Evolutionary conservation across 2,329 filamentous ascomycete species (phyloP), one percentile per base, ranked within the genome.

Genomic region (Claviceps sp.): DNA sequence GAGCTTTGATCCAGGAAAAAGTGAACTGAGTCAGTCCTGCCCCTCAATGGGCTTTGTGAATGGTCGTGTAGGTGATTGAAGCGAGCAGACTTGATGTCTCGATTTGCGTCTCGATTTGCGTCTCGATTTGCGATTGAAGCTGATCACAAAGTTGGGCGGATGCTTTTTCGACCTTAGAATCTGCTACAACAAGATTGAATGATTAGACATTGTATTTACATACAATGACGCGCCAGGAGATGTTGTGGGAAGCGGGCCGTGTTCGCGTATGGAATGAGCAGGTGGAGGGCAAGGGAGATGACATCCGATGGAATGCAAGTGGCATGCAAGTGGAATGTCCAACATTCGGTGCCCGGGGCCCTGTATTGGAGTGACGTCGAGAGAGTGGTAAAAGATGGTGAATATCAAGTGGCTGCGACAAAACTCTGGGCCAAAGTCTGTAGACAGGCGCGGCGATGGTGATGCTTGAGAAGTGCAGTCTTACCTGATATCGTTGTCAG

Each of bases 191-290:
- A 43, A 51, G 36, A 48, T 45, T 34, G 38, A 49, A 51, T 42
- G 48, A 43, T 55, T 51, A 52, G 50, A 55, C 55, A 50, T 34
- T 29, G 50, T 26, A 17, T 26, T n/a, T 17, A 34, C 14, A n/a
- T 34, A 34, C 16, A 44, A 43, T 36, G 34, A 47, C 51, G 50
- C 51, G 52, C 49, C 44, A 52, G 20, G 29, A 45, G 39, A 53
- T 60, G 52, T 60, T 59, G 54, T 57, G 55, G 50, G 39, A 54
- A 51, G 52, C 48, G 45, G 49, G 37, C 49, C 50, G 39, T 36
- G 50, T 49, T 51, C 53, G 55, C 51, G 57, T 53, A 52, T 60
- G 58, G 58, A 60, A 61, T 61, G 59, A 51, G 52, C 45, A 52
- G 52, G 53, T 46, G 43, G 51, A 50, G 47, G 29, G 29, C 43